Evolutionary conservation across 371 early-diverging fungal species (phyloP).

Genomic region (Syncephalis fuscata): DNA sequence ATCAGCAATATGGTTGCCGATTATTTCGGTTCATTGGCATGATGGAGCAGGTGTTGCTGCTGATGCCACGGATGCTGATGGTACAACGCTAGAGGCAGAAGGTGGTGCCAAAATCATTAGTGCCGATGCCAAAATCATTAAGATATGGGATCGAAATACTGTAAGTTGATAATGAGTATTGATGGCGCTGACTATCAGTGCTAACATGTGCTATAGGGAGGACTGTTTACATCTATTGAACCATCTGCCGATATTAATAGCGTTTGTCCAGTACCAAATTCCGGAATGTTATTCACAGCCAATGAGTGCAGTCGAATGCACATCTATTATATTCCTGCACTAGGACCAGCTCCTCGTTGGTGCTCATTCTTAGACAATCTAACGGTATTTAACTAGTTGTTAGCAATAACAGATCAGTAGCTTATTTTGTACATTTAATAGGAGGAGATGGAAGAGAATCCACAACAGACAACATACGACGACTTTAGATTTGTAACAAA

Average conservation of each 20-base stretch:
- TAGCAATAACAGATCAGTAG: not conserved
- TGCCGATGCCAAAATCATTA: conserved; percentile 79
- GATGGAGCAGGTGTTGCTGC: conserved; percentile 18
- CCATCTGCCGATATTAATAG: conserved; percentile 89
- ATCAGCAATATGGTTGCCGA: conserved; percentile 96
- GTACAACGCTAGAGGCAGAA: conserved; percentile 17
- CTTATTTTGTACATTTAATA: conserved; percentile 4
- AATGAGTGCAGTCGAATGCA: conserved; percentile 91
- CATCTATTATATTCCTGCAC: conserved; percentile 77
- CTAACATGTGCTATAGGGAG: conserved; percentile 25
- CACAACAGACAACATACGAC: conserved; percentile 74
- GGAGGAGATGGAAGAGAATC: conserved; percentile 94
- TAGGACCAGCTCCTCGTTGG: conserved; percentile 96
- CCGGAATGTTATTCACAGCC: conserved; percentile 88
- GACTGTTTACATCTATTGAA: conserved; percentile 80
- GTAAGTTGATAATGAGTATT: conserved; percentile 7
- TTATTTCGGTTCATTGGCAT: conserved; percentile 75
- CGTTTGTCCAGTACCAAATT: conserved; percentile 59
- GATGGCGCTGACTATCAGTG: not conserved
- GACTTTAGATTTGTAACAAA: conserved; percentile 95
- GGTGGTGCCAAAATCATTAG: conserved; percentile 53
- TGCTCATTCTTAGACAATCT: conserved; percentile 93
- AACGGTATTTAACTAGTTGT: conserved; percentile 21
- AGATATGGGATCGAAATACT: conserved; percentile 74
- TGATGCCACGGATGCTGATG: conserved; percentile 17